Evolutionary conservation across 306 rosid species (phyloP).

Genomic region (Sphenostylis stenocarpa): DNA sequence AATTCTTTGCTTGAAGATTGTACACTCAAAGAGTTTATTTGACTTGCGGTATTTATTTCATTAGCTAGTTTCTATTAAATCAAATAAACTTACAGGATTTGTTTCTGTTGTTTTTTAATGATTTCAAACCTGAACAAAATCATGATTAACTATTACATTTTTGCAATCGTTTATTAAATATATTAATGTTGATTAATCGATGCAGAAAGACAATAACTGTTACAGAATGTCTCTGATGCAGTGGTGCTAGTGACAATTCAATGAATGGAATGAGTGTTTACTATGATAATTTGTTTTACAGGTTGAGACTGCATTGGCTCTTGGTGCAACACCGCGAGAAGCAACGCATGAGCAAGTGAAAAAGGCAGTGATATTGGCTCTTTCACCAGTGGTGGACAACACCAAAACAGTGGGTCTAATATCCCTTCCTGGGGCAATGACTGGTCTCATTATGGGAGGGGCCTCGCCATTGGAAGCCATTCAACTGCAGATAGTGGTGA

Average conservation of each 20-base stretch:
- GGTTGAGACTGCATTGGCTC: slow-evolving; percentile 97
- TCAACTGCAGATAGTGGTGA: slow-evolving; percentile 90
- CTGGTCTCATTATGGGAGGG: slow-evolving; percentile 98
- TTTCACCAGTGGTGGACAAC: slow-evolving; percentile 87
- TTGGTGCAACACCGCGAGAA: slow-evolving; percentile 92
- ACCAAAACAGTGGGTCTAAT: slow-evolving; percentile 92
- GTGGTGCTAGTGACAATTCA: too few species aligned
- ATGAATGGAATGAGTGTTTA: not conserved
- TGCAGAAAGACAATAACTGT: too few species aligned
- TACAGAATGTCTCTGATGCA: too few species aligned
- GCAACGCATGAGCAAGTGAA: slow-evolving; percentile 88
- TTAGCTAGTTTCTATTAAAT: too few species aligned
- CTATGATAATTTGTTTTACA: slow-evolving; percentile 5
- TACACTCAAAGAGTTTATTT: not conserved
- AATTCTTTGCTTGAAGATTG: not conserved
- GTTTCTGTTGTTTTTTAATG: too few species aligned
- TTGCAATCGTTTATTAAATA: not conserved
- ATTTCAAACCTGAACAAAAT: too few species aligned
- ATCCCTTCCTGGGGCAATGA: slow-evolving; percentile 97
- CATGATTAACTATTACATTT: not conserved
- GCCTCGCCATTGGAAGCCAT: slow-evolving; percentile 96
- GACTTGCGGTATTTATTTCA: not conserved
- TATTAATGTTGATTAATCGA: too few species aligned
- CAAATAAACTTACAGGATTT: not conserved
- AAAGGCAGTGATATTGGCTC: slow-evolving; percentile 71